Evolutionary conservation across 2,329 filamentous ascomycete species (phyloP).

Genomic region (Pseudocercospora fijiensis): DNA sequence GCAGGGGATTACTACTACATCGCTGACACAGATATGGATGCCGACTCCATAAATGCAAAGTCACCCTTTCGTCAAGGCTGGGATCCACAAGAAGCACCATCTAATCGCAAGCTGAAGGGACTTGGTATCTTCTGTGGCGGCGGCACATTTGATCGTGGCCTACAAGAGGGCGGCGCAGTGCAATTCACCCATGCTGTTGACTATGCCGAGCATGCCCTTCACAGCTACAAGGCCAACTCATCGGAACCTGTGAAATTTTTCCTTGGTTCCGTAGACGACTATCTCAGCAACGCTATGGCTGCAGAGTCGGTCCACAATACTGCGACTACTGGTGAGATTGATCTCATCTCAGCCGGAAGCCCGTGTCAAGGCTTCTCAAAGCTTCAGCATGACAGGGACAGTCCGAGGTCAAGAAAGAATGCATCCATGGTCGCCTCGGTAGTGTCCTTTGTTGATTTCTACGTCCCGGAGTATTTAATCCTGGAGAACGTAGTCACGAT

Average conservation of each 20-base stretch:
- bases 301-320: conserved; percentile 49
- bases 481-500: conserved; percentile 76
- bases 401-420: conserved; percentile 61
- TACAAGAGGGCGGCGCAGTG: conserved; percentile 69
- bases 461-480: conserved; percentile 70
- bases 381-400: conserved; percentile 60
- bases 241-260: conserved; percentile 55
- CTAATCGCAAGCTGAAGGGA: conserved; percentile 41
- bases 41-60: not conserved
- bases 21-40: not conserved
- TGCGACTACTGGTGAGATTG: conserved; percentile 62
- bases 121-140: conserved; percentile 76
- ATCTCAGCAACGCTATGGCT: conserved; percentile 57
- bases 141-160: conserved; percentile 72
- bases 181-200: conserved; percentile 69
- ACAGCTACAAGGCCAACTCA: conserved; percentile 71
- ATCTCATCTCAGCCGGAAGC: conserved; percentile 69
- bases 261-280: conserved; percentile 70
- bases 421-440: conserved; percentile 77
- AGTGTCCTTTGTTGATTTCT: conserved; percentile 70
- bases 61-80: conserved; percentile 43
- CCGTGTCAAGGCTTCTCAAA: conserved; percentile 75
- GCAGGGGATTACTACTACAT: conserved; percentile 63
- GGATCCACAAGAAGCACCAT: not conserved
- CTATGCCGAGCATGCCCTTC: conserved; percentile 61